A percentile compares a stretch with the other conserved stretches of the same genome.
phyloP scores from a whole-genome alignment of 441 rosid species.

The Gossypium davidsonii region DNA sequence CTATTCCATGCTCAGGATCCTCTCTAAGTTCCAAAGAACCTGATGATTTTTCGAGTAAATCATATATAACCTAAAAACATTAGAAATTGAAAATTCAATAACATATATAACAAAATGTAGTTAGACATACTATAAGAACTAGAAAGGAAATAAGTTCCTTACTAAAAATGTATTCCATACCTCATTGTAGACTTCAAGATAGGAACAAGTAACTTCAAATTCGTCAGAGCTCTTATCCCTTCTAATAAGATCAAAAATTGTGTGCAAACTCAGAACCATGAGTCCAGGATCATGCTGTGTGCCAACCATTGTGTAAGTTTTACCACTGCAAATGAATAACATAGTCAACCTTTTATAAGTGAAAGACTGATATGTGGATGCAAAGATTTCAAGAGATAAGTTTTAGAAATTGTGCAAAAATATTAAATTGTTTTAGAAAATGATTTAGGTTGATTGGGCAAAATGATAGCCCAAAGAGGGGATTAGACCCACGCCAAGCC shows the following conservation, averaged over 20 bases:
- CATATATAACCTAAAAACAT: slow-evolving; percentile 71
- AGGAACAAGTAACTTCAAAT: slow-evolving; percentile 85
- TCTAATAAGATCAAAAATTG: slow-evolving; percentile 65
- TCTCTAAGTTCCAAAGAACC: slow-evolving; percentile 93
- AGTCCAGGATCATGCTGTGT: slow-evolving; percentile 78
- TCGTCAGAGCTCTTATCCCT: slow-evolving; percentile 60
- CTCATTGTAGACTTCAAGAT: slow-evolving; percentile 93
- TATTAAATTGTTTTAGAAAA: background rate
- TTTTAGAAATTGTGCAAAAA: background rate
- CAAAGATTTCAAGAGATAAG: slow-evolving; percentile 5
- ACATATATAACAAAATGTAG: background rate
- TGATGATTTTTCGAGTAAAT: slow-evolving; percentile 85
- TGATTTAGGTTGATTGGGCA: background rate
- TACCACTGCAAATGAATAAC: slow-evolving; percentile 49
- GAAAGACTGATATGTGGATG: background rate
- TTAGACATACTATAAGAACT: background rate
- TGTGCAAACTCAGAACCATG: slow-evolving; percentile 88
- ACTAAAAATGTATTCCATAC: slow-evolving; percentile 30
- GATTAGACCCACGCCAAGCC: background rate
- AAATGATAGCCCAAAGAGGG: background rate
- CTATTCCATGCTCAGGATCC: slow-evolving; percentile 86
- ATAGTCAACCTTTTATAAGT: background rate
- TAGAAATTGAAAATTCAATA: slow-evolving; percentile 1
- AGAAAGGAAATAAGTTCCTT: background rate
- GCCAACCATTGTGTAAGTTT: slow-evolving; percentile 97